Evolutionary conservation across 371 early-diverging fungal species (phyloP), one percentile per base, ranked within the genome.

Genomic region (Fennellomyces sp.): DNA sequence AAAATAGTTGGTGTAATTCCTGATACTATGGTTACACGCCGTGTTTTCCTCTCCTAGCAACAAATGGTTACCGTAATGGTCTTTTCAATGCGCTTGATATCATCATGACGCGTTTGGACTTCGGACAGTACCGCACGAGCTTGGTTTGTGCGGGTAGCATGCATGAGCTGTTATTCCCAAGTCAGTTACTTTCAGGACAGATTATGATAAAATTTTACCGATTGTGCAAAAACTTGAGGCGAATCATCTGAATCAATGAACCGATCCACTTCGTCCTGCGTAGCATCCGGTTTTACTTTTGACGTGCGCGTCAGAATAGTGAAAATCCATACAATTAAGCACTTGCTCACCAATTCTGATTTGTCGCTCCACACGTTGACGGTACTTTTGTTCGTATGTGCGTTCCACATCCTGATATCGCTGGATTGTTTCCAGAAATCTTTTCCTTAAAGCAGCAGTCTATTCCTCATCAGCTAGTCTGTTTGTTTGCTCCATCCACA

Each of bases 331-430:
- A 25, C 10, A 10, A 21, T 5, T 39, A 39, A 7, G 11, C n/a
- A 5, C 2, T 36, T 2, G 3, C 5, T 50, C 51, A 93, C 94
- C 95, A 72, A 95, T 91, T 53, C 86, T 78, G 61, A 88, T 89
- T 63, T 95, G 94, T 66, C 92, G 70, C 67, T 92, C 91, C 83
- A 94, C 84, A 45, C 94, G 82, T 41, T 88, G 88, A 59, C 92
- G 90, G 66, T 91, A 91, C 66, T 92, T 92, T 61, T 89, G 85
- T 52, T 91, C 84, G 61, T 88, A 92, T 56, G 86, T 82, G 33
- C 82, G 83, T 69, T 95, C 94, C 3, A 91, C 82, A 45, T 83
- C 80, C 73, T 91, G 91, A 58, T 92, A 95, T 31, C 90, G 83
- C 56, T 84, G 86, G 75, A 95, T 90, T 23, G 88, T 83, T 31